phyloP scores from a whole-genome alignment of 306 rosid species.

The Ochetophila trinervis region DNA sequence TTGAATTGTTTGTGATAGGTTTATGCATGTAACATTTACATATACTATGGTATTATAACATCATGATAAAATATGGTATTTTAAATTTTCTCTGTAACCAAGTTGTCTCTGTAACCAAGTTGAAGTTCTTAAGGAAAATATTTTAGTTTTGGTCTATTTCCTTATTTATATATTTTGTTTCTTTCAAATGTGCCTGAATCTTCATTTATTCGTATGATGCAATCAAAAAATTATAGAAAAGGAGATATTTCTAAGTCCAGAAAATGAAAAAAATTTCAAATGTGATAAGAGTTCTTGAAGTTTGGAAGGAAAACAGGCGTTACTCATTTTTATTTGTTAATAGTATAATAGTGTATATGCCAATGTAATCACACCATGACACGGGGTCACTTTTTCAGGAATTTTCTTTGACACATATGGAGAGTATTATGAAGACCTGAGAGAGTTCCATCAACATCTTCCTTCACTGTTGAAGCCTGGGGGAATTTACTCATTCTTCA shows the following conservation, averaged over 20 bases:
- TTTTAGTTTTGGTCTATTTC: too few relatives aligned
- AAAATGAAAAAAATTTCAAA: neutral
- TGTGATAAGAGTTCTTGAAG: neutral
- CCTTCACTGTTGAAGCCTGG: conserved; percentile 70
- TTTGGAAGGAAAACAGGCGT: neutral
- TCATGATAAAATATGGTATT: neutral
- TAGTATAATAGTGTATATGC: neutral
- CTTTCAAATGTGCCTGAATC: too few relatives aligned
- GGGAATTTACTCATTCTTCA: conserved; percentile 87
- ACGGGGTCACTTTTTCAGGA: conserved; percentile 43
- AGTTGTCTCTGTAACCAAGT: neutral
- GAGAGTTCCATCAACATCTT: conserved; percentile 91
- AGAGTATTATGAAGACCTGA: conserved; percentile 83
- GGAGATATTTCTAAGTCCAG: too few relatives aligned
- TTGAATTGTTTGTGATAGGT: neutral
- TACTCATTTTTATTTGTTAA: neutral
- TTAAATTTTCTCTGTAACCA: neutral
- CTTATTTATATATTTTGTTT: too few relatives aligned
- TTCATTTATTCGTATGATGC: too few relatives aligned
- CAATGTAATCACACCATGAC: conserved; percentile 3
- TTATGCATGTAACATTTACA: neutral
- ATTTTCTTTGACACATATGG: conserved; percentile 96
- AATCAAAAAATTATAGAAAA: too few relatives aligned
- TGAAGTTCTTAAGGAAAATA: neutral
- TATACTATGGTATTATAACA: neutral